Percentiles rank a stretch among this genome's conserved stretches.
Evolutionary conservation across 164 flowering plant genomes (phyloP).

Genomic region (Aristolochia contorta): DNA sequence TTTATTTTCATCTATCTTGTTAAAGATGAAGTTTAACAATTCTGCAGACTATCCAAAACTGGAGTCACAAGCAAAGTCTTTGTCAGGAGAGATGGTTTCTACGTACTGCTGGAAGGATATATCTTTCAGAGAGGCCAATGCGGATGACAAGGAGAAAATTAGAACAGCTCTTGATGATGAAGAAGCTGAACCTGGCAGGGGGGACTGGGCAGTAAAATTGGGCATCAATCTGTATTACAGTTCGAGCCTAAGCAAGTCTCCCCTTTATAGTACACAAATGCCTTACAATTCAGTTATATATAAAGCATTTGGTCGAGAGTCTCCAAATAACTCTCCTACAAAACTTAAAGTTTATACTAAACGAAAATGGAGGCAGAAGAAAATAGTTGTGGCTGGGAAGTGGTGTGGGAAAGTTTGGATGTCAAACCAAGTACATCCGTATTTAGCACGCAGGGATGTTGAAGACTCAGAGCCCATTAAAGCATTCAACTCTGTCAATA

Average conservation of each 20-base stretch:
- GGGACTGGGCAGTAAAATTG: conserved; percentile 94
- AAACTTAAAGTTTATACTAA: conserved; percentile 24
- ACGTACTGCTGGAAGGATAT: conserved; percentile 55
- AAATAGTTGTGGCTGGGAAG: conserved; percentile 69
- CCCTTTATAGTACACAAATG: conserved; percentile 92
- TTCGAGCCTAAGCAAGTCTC: conserved; percentile 78
- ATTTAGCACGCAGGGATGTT: conserved; percentile 37
- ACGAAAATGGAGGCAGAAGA: conserved; percentile 51
- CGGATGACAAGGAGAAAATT: conserved; percentile 56
- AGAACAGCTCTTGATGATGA: conserved; percentile 58
- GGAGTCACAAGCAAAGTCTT: conserved; percentile 60
- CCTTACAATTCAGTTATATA: conserved; percentile 79
- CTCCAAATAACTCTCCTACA: conserved; percentile 29
- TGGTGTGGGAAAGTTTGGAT: conserved; percentile 99
- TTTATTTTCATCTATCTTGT: too few relatives aligned
- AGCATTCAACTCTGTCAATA: conserved; percentile 12
- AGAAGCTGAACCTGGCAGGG: conserved; percentile 57
- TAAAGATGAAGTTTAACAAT: too few relatives aligned
- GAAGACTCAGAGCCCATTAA: conserved; percentile 26
- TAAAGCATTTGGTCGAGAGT: conserved; percentile 67
- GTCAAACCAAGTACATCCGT: conserved; percentile 89
- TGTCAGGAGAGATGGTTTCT: conserved; percentile 63
- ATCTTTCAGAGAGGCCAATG: conserved; percentile 43
- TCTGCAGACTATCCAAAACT: conserved; percentile 77
- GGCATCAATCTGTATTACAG: conserved; percentile 87